These are phyloP conservation scores for Populus hybrid DNA, from an alignment of 441 rosid genomes.

Conservation along the genomic window DNA sequence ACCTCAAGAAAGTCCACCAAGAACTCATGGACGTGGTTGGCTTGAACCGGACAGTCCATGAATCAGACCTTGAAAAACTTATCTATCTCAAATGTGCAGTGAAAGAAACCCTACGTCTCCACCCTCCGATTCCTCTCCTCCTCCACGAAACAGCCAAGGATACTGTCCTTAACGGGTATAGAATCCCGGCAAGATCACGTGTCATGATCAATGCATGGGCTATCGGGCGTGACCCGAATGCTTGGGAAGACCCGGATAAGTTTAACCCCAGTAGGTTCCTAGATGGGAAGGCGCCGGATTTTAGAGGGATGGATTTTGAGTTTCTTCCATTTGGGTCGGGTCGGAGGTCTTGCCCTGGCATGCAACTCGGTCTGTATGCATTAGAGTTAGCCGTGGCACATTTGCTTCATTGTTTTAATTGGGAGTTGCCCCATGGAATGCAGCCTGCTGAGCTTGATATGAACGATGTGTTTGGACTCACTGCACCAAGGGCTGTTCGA, in stretches of 20 bases:
- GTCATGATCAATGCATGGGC: constrained; percentile 73
- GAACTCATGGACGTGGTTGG: constrained; percentile 75
- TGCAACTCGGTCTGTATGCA: constrained; percentile 73
- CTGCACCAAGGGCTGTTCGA: constrained; percentile 61
- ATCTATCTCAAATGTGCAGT: constrained; percentile 53
- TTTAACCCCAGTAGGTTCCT: constrained; percentile 58
- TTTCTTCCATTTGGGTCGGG: constrained; percentile 77
- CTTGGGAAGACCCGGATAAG: constrained; percentile 54
- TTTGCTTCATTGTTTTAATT: constrained; percentile 61
- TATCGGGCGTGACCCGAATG: constrained; percentile 51
- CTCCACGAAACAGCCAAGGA: constrained; percentile 62
- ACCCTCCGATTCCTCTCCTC: constrained; percentile 88
- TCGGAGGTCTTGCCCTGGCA: constrained; percentile 77
- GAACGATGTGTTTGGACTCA: constrained; percentile 67
- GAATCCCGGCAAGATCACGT: constrained; percentile 49
- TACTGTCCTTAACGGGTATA: constrained; percentile 41
- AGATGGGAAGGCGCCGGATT: constrained; percentile 45
- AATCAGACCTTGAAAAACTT: constrained; percentile 62
- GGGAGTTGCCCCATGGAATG: constrained; percentile 63
- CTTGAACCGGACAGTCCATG: constrained; percentile 60
- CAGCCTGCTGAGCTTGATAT: constrained; percentile 53
- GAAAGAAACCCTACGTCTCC: constrained; percentile 79
- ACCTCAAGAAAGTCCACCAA: constrained; percentile 59
- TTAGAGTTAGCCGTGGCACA: constrained; percentile 54
- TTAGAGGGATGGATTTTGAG: constrained; percentile 55